A percentile compares a stretch with the other conserved stretches of the same genome.
These are phyloP conservation scores for Thalassiosira sp. DNA, from an alignment of 352 stramenopile species.

Conservation along the genomic window DNA sequence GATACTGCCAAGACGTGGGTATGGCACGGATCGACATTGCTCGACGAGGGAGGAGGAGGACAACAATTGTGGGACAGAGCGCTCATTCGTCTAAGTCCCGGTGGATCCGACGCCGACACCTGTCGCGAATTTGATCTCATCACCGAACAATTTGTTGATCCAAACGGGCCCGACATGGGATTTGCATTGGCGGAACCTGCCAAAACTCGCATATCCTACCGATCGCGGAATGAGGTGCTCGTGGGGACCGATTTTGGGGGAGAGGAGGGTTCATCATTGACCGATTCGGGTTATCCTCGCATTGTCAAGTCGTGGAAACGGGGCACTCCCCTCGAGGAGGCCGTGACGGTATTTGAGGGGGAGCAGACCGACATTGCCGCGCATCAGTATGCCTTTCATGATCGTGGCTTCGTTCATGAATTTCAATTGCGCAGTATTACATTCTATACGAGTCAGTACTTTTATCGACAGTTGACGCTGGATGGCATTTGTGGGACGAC, in stretches of 20 bases:
- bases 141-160: constrained; percentile 44
- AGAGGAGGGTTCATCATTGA: constrained; percentile 39
- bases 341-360: constrained; percentile 55
- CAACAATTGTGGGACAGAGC: constrained; percentile 30
- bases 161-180: constrained; percentile 3
- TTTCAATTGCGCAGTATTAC: constrained; percentile 52
- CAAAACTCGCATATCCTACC: constrained; percentile 55
- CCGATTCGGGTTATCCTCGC: constrained; percentile 61
- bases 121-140: constrained; percentile 58
- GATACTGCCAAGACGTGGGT: constrained; percentile 64
- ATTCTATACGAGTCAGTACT: constrained; percentile 66
- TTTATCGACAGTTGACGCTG: constrained; percentile 21
- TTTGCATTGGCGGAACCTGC: constrained; percentile 47
- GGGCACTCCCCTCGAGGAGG: constrained; percentile 47
- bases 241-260: constrained; percentile 60
- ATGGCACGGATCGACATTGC: constrained; percentile 55
- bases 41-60: constrained; percentile 27
- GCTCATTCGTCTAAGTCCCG: constrained; percentile 50
- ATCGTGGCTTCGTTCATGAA: constrained; percentile 54
- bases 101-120: constrained; percentile 53
- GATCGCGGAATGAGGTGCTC: constrained; percentile 45
- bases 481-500: constrained; percentile 8
- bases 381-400: constrained; percentile 40
- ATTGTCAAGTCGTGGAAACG: constrained; percentile 63
- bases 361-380: constrained; percentile 49